Base-by-base conservation (phyloP, 2,329 filamentous ascomycete species). In the Knufia petricola region DNA sequence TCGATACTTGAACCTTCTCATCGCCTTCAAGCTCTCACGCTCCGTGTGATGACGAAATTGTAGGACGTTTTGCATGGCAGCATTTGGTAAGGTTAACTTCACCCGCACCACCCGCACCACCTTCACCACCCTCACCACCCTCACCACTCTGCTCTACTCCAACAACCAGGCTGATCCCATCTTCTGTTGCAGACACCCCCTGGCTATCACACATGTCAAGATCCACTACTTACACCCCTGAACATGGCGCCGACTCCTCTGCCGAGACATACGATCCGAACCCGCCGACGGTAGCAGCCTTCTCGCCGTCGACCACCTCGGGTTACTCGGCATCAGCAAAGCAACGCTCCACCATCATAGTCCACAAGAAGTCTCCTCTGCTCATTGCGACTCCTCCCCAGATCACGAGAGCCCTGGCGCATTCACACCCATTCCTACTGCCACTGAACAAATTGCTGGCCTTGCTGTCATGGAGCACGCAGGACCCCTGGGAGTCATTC, bases 401-500 rank as follows among this genome's bases (percentile, higher is more conserved):
- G 63, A 84, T 98, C 64, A 98, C 92, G 2, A 81, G 92, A 58
- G 89, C 90, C 12, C 76, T 98, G 52, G 90, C 90, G 55, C 95
- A 96, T 65, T 95, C 89, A 55, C 90, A 98, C 63, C 89, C 92
- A 0, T 96, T 95, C 63, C 74, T 98, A 6, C 72, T 95, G 6
- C 88, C 89, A 4, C 72, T 96, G 50, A 96, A 95, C 65, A 85
- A 84, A 62, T 67, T 94, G 13, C 84, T 78, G 2, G 92, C 90
- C 0, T 71, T 98, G 52, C 63, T 98, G 54, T 95, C 86, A 69
- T 98, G 92, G 92, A 95, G 87, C 7, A 89, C 85, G 1, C 85
- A 79, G 32, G 92, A 98, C 63, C 82, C 89, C 0, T 98, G 90
- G 90, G 88, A 96, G 72, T 95, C 89, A 72, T 98, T 96, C 62